Percentiles rank a stretch among this genome's conserved stretches.
Conservation (phyloP, 2,329 filamentous ascomycete species). For the Neonectria ditissima region DNA sequence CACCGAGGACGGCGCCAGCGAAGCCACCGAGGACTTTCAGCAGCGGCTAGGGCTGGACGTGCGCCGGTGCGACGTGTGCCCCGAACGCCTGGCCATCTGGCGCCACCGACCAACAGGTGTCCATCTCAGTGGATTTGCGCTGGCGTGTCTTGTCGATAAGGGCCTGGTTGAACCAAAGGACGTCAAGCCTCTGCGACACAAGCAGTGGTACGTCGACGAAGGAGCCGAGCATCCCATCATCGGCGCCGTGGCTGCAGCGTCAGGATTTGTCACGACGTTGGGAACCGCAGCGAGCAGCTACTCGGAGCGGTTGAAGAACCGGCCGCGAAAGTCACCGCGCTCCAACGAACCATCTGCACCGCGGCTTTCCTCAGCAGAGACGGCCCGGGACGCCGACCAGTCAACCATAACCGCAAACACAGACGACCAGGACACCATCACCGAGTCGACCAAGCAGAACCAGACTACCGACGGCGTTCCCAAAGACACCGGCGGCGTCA, state of each 20-base stretch:
- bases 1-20: slow-evolving; percentile 65
- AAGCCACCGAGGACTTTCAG: slow-evolving; percentile 66
- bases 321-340: background rate
- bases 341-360: background rate
- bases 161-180: slow-evolving; percentile 67
- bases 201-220: slow-evolving; percentile 73
- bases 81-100: slow-evolving; percentile 71
- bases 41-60: slow-evolving; percentile 64
- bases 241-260: slow-evolving; percentile 72
- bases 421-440: slow-evolving; percentile 16
- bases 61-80: slow-evolving; percentile 69
- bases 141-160: slow-evolving; percentile 66
- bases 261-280: slow-evolving; percentile 73
- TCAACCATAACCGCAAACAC: slow-evolving; percentile 12
- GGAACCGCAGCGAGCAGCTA: slow-evolving; percentile 39
- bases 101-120: slow-evolving; percentile 65
- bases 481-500: background rate
- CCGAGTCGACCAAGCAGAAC: background rate
- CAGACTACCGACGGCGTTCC: background rate
- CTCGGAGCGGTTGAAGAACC: slow-evolving; percentile 30
- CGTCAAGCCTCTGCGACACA: slow-evolving; percentile 60
- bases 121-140: slow-evolving; percentile 71
- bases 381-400: slow-evolving; percentile 13
- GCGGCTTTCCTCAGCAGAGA: background rate
- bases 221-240: slow-evolving; percentile 74